phyloP scores from a whole-genome alignment of 441 rosid species.

The Populus tomentosa region DNA sequence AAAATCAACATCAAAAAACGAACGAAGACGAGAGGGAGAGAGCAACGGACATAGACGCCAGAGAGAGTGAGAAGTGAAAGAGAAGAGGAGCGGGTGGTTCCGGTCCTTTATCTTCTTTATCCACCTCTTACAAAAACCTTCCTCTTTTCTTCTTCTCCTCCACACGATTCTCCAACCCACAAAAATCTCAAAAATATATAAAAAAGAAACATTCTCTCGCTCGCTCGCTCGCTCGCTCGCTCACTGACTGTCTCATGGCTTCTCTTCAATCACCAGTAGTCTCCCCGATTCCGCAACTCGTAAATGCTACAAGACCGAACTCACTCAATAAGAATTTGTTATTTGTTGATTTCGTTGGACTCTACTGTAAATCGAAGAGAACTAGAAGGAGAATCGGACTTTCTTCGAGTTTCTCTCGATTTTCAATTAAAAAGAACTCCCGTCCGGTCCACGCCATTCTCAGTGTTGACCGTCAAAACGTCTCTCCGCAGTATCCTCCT shows the following conservation, averaged over 20 bases:
- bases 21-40: slow-evolving; percentile 7
- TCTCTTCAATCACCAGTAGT: slow-evolving; percentile 44
- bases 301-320: slow-evolving; percentile 25
- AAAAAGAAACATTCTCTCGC: neutral
- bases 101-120: slow-evolving; percentile 33
- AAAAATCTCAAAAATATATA: neutral
- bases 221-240: slow-evolving; percentile 15
- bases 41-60: neutral
- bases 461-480: neutral
- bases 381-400: slow-evolving; percentile 51
- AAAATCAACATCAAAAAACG: neutral
- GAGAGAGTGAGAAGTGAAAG: too few species aligned
- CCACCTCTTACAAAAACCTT: slow-evolving; percentile 22
- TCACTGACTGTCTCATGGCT: slow-evolving; percentile 1
- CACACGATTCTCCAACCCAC: slow-evolving; percentile 20
- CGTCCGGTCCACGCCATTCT: neutral
- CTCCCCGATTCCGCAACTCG: slow-evolving; percentile 55
- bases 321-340: slow-evolving; percentile 38
- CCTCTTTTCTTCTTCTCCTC: slow-evolving; percentile 23
- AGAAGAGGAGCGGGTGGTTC: slow-evolving; percentile 58
- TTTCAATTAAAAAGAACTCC: neutral
- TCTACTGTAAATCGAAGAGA: slow-evolving; percentile 50
- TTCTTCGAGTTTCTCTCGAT: slow-evolving; percentile 19
- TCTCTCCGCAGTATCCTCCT: neutral
- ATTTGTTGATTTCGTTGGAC: slow-evolving; percentile 71